Base-by-base conservation (phyloP, 768 basidiomycete genomes). In the Trametes sanguinea region DNA sequence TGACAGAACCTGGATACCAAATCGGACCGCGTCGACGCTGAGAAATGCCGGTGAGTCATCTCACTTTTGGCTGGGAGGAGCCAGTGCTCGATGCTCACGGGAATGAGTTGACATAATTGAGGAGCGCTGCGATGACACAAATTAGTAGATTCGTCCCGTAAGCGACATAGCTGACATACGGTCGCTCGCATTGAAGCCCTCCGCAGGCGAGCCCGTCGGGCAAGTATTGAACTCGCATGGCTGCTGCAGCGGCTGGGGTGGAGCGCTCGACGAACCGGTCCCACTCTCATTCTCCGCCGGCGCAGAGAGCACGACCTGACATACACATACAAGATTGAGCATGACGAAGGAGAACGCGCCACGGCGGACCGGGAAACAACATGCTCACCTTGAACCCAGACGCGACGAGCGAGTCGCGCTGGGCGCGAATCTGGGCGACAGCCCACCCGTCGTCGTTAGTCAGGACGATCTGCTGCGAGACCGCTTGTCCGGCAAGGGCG, bases 251-350 rank as follows among this genome's bases (percentile, higher is more conserved):
- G 70, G 60, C 6, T 65, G 67, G 0, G 80, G 75, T 7, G 75
- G 63, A 6, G 70, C 66, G 4, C 77, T 76, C 2, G 74, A 74
- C 4, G 78, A 79, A 10, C 81, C 80, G 2, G 80, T 77, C 7
- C 81, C 82, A 13, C 80, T 82, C 61, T 76, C 65, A 66, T 83
- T 77, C 44, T 74, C 71, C 6, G 82, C 78, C 1, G 82, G 81
- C 5, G 76, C 74, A 14, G 81, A 83, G 2, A 83, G 68, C n/a
- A 82, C 68, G 14, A 79, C 77, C 79, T 81, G 47, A 7, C 39
- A 1, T 29, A 50, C 17, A 4, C n/a, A n/a, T n/a, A n/a, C n/a
- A 1, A 47, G 2, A 10, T 5, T 39, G n/a, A 17, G 22, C 17
- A n/a, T 46, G n/a, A n/a, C n/a, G n/a, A 37, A 37, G 35, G 35